Evolutionary conservation across 2,329 filamentous ascomycete species (phyloP), one percentile per base, ranked within the genome.

Genomic region (Curvularia sp.): DNA sequence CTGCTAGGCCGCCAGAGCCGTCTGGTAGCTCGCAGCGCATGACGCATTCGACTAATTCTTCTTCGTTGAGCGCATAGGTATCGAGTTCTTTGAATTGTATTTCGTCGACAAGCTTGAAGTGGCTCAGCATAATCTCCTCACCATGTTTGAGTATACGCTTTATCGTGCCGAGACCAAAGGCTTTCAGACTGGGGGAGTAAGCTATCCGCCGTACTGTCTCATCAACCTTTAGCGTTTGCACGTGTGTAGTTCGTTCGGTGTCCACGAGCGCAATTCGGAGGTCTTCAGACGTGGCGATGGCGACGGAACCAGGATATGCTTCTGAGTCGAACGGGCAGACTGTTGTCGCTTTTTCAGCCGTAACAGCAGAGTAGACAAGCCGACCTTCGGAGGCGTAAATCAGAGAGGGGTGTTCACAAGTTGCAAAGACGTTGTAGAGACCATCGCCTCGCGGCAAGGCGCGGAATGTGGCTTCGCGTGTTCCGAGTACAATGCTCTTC

Each of bases 351-450:
- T 93, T 89, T 60, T 97, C 91, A 2, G 93, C 92, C 12, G 94
- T 97, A 1, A 97, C 92, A 1, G 95, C 93, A 4, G 93, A 97
- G 78, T 96, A 99, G 0, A 97, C 87, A 39, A 97, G 89, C 21
- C 93, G 86, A 0, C 91, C 92, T 72, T 97, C 93, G 0, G 89
- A 88, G 8, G 90, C 91, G 73, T 99, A 97, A 48, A 99, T 97
- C 53, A 99, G 79, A 63, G 92, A 97, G 0, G 95, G 91, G 72
- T 97, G 92, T 70, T 99, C 95, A 56, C 93, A 97, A 0, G 92
- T 96, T 0, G 93, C 92, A 74, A 99, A 96, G 0, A 99, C 88
- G 67, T 91, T 96, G 73, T 84, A 90, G 0, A 92, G 80, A 0
- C 77, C 82, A 51, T 88, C 81, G 0, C 82, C 81, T 49, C 89